phyloP scores from a whole-genome alignment of 257 asterid genomes.

The Cinchona pubescens region DNA sequence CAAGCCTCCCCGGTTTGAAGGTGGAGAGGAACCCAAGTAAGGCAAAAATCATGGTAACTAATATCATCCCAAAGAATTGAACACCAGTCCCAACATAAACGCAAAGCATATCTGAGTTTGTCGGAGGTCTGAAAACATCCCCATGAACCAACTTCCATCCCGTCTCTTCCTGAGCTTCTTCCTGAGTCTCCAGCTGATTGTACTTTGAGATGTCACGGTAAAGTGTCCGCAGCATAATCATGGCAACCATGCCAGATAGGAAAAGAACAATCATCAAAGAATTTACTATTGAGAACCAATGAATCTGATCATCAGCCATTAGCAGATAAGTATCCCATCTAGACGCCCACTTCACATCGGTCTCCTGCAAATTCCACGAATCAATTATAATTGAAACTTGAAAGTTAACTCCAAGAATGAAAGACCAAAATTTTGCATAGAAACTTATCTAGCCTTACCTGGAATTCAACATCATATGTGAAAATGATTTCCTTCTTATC shows the following conservation, averaged over 20 bases:
- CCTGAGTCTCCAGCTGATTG: constrained; percentile 89
- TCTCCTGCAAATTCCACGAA: constrained; percentile 47
- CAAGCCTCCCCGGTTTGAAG: constrained; percentile 87
- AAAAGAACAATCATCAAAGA: constrained; percentile 91
- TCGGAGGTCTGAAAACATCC: constrained; percentile 84
- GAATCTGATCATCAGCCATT: constrained; percentile 93
- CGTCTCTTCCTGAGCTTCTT: constrained; percentile 93
- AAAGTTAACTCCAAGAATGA: neutral
- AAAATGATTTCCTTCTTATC: constrained; percentile 73
- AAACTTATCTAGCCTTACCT: constrained; percentile 39
- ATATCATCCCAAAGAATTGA: constrained; percentile 74
- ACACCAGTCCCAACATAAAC: constrained; percentile 87
- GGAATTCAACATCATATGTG: constrained; percentile 84
- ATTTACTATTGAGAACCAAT: constrained; percentile 86
- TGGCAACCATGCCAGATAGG: constrained; percentile 91
- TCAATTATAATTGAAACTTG: too few species aligned
- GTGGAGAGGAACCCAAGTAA: constrained; percentile 82
- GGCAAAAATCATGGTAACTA: constrained; percentile 79
- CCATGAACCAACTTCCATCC: constrained; percentile 98
- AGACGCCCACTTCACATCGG: constrained; percentile 92
- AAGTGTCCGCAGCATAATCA: constrained; percentile 85
- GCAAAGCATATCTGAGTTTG: constrained; percentile 73
- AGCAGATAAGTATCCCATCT: constrained; percentile 88
- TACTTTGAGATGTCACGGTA: constrained; percentile 83
- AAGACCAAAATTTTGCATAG: neutral